Evolutionary conservation across 2,329 filamentous ascomycete genomes (phyloP).

Genomic region (Monosporascus sp.): DNA sequence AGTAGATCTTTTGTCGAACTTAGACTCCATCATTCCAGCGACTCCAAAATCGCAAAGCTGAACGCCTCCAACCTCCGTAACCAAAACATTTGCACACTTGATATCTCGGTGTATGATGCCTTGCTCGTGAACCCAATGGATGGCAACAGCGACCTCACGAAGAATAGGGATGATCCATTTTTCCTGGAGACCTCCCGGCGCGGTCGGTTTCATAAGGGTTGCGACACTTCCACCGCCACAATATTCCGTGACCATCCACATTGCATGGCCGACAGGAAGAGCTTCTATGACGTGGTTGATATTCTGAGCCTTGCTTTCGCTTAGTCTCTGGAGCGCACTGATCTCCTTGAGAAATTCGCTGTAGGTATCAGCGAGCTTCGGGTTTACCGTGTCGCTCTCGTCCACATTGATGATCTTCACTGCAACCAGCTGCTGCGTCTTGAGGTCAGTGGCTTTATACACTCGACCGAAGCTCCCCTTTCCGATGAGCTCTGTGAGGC

Average conservation of each 20-base stretch:
- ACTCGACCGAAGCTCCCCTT: slow-evolving; percentile 72
- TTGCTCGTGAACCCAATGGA: slow-evolving; percentile 62
- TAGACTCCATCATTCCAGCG: slow-evolving; percentile 69
- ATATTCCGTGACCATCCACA: slow-evolving; percentile 88
- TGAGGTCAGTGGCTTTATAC: slow-evolving; percentile 55
- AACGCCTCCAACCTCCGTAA: slow-evolving; percentile 70
- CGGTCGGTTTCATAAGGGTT: slow-evolving; percentile 64
- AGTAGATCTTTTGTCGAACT: slow-evolving; percentile 71
- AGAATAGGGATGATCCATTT: slow-evolving; percentile 66
- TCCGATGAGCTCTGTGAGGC: slow-evolving; percentile 67
- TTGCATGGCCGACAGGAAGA: slow-evolving; percentile 68
- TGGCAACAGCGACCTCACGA: slow-evolving; percentile 60
- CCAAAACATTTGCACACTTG: slow-evolving; percentile 74
- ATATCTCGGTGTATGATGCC: slow-evolving; percentile 68
- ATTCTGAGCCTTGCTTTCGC: slow-evolving; percentile 69
- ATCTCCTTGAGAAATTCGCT: slow-evolving; percentile 66
- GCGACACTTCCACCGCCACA: slow-evolving; percentile 79
- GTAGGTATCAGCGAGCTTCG: slow-evolving; percentile 61
- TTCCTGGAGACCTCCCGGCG: slow-evolving; percentile 60
- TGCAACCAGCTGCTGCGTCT: slow-evolving; percentile 54
- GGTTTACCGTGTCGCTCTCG: slow-evolving; percentile 63
- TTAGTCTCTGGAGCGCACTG: slow-evolving; percentile 64
- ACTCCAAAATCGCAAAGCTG: slow-evolving; percentile 85
- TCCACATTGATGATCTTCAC: slow-evolving; percentile 85
- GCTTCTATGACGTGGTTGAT: slow-evolving; percentile 80